phyloP scores from a whole-genome alignment of 768 basidiomycete genomes.

The Lentinula edodes region DNA sequence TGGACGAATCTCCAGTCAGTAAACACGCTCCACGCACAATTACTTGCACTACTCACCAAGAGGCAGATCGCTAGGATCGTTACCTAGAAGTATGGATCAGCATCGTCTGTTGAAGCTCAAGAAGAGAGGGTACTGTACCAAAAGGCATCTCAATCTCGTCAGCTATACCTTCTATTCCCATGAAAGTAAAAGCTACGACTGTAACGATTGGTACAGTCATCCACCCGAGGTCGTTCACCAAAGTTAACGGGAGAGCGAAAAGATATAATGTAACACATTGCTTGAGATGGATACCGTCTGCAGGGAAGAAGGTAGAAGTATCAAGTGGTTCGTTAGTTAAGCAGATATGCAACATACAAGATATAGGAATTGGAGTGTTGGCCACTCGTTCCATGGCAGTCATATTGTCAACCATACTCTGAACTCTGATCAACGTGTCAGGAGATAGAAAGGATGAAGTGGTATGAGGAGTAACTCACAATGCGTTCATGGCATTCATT shows the following conservation, averaged over 20 bases:
- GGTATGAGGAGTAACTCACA: conserved; percentile 35
- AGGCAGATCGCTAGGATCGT: conserved; percentile 66
- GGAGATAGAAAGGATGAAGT: neutral
- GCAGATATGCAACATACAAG: conserved; percentile 40
- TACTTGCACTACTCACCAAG: conserved; percentile 45
- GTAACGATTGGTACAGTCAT: conserved; percentile 81
- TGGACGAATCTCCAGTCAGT: conserved; percentile 16
- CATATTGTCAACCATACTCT: conserved; percentile 81
- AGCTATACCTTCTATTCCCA: conserved; percentile 95
- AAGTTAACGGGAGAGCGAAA: conserved; percentile 82
- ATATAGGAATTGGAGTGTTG: conserved; percentile 77
- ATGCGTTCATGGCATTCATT: conserved; percentile 69
- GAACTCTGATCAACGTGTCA: conserved; percentile 41
- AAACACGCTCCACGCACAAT: neutral
- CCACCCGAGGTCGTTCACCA: conserved; percentile 81
- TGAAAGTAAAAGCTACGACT: conserved; percentile 83
- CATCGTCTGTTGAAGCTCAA: conserved; percentile 5
- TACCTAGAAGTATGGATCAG: conserved; percentile 29
- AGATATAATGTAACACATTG: conserved; percentile 94
- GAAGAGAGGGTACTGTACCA: conserved; percentile 37
- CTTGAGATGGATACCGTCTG: conserved; percentile 87
- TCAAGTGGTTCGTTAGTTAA: conserved; percentile 2
- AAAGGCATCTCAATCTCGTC: conserved; percentile 96
- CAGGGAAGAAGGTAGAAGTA: conserved; percentile 8
- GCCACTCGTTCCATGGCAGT: conserved; percentile 87